Evolutionary conservation across 257 asterid species (phyloP), one percentile per base, ranked within the genome.

Genomic region (Ligustrum vulgare): DNA sequence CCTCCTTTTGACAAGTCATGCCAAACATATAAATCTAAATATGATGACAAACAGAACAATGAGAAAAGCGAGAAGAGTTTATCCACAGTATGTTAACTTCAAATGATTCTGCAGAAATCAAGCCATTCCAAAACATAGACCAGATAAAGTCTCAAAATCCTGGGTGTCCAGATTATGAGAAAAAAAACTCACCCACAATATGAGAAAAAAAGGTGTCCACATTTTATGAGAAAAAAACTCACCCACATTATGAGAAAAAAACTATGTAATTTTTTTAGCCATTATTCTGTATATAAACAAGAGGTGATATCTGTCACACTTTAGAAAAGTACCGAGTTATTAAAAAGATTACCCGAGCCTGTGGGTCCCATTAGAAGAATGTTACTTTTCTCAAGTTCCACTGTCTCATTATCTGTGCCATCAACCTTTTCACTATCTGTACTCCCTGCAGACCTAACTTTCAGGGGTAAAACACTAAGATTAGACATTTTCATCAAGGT

Each of bases 321-420:
- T 22, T 23, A 22, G 71, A 72, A 58, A 4, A 67, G 60, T 80
- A 82, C 60, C 69, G 73, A 37, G 72, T 25, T 73, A 81, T 75
- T 35, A 23, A 47, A 82, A 74, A 82, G 83, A 76, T 93, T 93
- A 95, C 99, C 99, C 90, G 99, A 95, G 77, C 99, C 99, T 43
- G 99, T 95, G 2, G 99, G 99, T 67, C 99, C 99, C 98, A 95
- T 90, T 74, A 95, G 75, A 82, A 95, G 98, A 84, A 95, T 90
- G 88, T 95, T 95, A 87, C 99, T 95, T 84, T 95, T 95, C 88
- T 95, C 99, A 74, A 95, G 91, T 81, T 95, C 99, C 73, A 93
- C 98, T 3, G 84, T 74, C 80, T 93, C 98, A 78, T 66, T 56
- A 72, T 91, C 98, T 3, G 85, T 73, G 49, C 85, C 84, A 58